phyloP scores from a whole-genome alignment of 2,329 filamentous ascomycete species.

The Alternaria consortialis region DNA sequence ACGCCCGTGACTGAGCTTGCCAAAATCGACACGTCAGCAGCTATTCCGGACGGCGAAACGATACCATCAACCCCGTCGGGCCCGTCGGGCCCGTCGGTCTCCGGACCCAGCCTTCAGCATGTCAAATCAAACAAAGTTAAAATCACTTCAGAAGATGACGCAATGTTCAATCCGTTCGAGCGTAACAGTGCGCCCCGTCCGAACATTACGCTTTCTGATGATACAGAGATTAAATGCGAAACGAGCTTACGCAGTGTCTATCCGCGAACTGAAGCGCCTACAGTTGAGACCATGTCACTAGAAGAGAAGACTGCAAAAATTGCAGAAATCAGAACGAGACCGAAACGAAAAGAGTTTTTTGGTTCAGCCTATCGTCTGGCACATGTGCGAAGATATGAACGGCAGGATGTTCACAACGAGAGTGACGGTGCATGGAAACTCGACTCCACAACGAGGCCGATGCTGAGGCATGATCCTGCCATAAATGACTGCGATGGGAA shows the following conservation, averaged over 20 bases:
- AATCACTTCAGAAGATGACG: not conserved
- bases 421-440: constrained; percentile 24
- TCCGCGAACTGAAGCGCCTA: constrained; percentile 6
- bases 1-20: not conserved
- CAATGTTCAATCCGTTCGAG: constrained; percentile 14
- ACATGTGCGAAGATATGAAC: constrained; percentile 21
- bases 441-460: not conserved
- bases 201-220: not conserved
- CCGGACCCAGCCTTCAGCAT: not conserved
- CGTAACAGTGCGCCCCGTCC: not conserved
- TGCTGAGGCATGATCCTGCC: not conserved
- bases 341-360: constrained; percentile 47
- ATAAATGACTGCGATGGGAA: not conserved
- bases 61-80: not conserved
- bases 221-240: constrained; percentile 3
- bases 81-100: not conserved
- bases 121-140: not conserved
- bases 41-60: not conserved
- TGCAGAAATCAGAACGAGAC: constrained; percentile 40
- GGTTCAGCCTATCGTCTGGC: constrained; percentile 27
- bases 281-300: constrained; percentile 30
- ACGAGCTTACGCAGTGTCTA: constrained; percentile 20
- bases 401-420: constrained; percentile 30
- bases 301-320: constrained; percentile 33
- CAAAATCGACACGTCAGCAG: not conserved